Evolutionary conservation across 257 asterid genomes (phyloP), one percentile per base, ranked within the genome.

Genomic region (Echites panduratus): DNA sequence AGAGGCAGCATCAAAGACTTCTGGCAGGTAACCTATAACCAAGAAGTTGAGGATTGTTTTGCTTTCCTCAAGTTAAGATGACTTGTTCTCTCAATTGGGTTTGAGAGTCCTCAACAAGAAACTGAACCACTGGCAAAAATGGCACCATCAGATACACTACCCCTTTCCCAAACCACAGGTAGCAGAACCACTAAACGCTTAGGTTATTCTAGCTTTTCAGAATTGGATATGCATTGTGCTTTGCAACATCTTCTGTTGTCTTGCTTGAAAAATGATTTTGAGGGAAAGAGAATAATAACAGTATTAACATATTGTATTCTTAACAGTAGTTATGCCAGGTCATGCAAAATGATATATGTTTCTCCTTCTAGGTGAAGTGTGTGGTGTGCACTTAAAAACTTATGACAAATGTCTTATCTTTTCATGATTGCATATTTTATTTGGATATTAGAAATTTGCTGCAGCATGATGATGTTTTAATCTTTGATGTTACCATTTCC

Each of bases 1-100:
- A 80, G 72, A 82, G 75, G 77, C 87, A 76, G 87, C 96, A 81
- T 82, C 89, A 67, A 84, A 79, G 76, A 52, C 90, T 75, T 67
- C 85, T 86, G 85, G 85, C 93, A 87, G 92, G 90, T 91, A 79
- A 86, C 80, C 67, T 84, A 74, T 72, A 80, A 71, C 72, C 74
- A 61, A 81, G 80, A 73, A 71, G 54, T 79, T 68, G 80, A 64
- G 69, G 26, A 32, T 32, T 32, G 47, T 38, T 38, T 38, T 19
- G 22, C 26, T 62, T 38, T 32, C 38, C 38, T 3, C 38, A 32
- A 32, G 38, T 32, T 32, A 32, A 61, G 29, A 61, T 61, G 43
- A 35, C 17, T 63, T 32, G 47, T 35, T 63, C 68, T 63, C 68
- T 63, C 68, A 63, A 63, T 35, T 63, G 47, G 47, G 47, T 63